Conservation (phyloP, 352 stramenopile genomes). For the Pythium phragmiticola region DNA sequence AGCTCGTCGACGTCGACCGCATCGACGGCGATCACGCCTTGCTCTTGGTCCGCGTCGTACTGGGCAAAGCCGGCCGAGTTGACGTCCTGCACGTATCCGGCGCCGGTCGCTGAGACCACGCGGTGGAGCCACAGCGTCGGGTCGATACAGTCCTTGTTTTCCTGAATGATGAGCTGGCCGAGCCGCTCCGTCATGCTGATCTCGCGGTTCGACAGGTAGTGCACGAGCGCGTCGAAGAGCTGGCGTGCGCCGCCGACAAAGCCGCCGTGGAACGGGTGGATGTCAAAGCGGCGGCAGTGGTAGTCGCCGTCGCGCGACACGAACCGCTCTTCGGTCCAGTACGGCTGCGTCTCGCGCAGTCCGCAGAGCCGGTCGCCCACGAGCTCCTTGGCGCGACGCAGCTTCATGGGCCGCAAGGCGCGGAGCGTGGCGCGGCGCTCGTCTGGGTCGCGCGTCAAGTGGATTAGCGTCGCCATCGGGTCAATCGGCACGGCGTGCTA, state of each 20-base stretch:
- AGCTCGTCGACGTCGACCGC: conserved; percentile 46
- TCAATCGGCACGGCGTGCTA: conserved; percentile 12
- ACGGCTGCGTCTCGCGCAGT: conserved; percentile 2
- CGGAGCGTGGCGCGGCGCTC: conserved; percentile 10
- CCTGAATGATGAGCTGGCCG: conserved; percentile 42
- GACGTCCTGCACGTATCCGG: conserved; percentile 16
- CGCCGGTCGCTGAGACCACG: conserved; percentile 30
- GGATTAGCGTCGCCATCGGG: conserved; percentile 18
- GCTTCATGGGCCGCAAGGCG: conserved; percentile 11
- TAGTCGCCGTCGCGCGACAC: conserved; percentile 5
- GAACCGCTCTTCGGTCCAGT: conserved; percentile 17
- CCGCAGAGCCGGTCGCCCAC: conserved; percentile 7
- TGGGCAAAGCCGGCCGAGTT: conserved; percentile 26
- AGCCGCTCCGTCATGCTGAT: conserved; percentile 49
- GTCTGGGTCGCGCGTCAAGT: conserved; percentile 8
- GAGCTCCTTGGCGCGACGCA: conserved; percentile 12
- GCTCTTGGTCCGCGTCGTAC: conserved; percentile 18
- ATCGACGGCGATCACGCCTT: conserved; percentile 32
- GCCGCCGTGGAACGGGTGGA: conserved; percentile 41
- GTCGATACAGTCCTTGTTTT: conserved; percentile 40
- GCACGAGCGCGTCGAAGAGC: conserved; percentile 40
- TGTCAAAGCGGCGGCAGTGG: conserved; percentile 27
- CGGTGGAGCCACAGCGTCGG: conserved; percentile 39
- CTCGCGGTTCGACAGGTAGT: conserved; percentile 51
- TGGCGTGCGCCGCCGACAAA: conserved; percentile 12